A percentile compares a stretch with the other conserved stretches of the same genome.
phyloP scores from a whole-genome alignment of 1,284 basidiomycete species.

The Pseudozyma thailandica region DNA sequence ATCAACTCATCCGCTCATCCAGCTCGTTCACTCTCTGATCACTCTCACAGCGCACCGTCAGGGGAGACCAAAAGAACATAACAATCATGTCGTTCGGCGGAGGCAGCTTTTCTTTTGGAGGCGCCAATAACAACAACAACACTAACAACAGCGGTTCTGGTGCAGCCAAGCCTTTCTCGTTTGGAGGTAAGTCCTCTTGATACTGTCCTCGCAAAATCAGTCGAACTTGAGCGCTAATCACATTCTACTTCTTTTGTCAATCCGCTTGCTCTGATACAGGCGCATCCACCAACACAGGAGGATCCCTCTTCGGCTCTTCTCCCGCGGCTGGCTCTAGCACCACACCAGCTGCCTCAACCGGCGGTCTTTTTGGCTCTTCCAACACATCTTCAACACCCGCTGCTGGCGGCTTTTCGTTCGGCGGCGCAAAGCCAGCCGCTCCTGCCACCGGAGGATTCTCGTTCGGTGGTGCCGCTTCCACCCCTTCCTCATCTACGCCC shows the following conservation, averaged over 20 bases:
- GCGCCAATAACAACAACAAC: slow-evolving; percentile 29
- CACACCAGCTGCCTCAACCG: slow-evolving; percentile 5
- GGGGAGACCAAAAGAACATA: neutral
- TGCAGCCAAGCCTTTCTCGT: slow-evolving; percentile 46
- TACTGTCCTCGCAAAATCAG: neutral
- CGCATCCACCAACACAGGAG: slow-evolving; percentile 25
- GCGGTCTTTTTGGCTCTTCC: slow-evolving; percentile 31
- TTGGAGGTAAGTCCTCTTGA: slow-evolving; percentile 26
- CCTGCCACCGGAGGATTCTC: slow-evolving; percentile 47
- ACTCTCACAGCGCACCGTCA: neutral
- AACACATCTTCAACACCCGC: slow-evolving; percentile 12
- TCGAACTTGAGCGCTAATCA: neutral
- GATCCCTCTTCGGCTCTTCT: slow-evolving; percentile 32
- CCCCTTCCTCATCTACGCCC: slow-evolving; percentile 24
- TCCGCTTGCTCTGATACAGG: slow-evolving; percentile 1
- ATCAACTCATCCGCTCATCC: neutral
- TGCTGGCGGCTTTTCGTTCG: slow-evolving; percentile 43
- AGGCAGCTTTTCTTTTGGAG: slow-evolving; percentile 51
- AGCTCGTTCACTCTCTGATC: no score
- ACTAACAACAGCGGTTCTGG: slow-evolving; percentile 20
- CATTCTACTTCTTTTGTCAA: neutral
- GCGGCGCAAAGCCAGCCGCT: slow-evolving; percentile 13
- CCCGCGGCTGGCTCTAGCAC: slow-evolving; percentile 11
- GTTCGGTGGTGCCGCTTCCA: slow-evolving; percentile 37
- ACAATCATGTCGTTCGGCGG: slow-evolving; percentile 51